Evolutionary conservation across 2,329 filamentous ascomycete species (phyloP).

Genomic region (Colletotrichum scovillei): DNA sequence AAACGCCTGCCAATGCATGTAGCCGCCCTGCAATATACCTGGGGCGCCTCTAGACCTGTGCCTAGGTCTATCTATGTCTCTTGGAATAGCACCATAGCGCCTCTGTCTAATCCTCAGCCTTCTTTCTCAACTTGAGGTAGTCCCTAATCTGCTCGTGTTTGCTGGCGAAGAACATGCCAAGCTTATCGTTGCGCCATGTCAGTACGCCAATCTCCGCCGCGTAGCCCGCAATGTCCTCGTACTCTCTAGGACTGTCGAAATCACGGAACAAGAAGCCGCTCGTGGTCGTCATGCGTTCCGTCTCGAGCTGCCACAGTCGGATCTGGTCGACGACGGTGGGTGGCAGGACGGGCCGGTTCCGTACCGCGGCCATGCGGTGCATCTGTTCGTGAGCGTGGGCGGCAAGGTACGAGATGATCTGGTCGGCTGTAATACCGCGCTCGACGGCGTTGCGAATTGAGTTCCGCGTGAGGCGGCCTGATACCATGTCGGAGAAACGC

Average conservation of each 20-base stretch:
- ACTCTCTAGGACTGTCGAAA: slow-evolving; percentile 79
- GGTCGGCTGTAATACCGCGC: slow-evolving; percentile 92
- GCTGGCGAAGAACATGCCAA: slow-evolving; percentile 90
- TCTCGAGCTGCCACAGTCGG: slow-evolving; percentile 95
- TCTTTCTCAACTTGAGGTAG: slow-evolving; percentile 77
- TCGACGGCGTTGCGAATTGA: slow-evolving; percentile 89
- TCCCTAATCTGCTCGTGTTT: slow-evolving; percentile 89
- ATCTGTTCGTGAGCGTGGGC: slow-evolving; percentile 96
- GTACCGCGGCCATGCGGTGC: slow-evolving; percentile 71
- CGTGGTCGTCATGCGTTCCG: slow-evolving; percentile 89
- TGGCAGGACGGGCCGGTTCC: slow-evolving; percentile 80
- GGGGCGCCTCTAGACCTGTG: not conserved
- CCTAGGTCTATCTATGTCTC: not conserved
- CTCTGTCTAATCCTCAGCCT: slow-evolving; percentile 46
- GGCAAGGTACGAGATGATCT: slow-evolving; percentile 93
- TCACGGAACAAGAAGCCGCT: slow-evolving; percentile 91
- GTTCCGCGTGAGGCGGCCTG: slow-evolving; percentile 88
- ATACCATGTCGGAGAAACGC: slow-evolving; percentile 94
- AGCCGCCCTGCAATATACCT: not conserved
- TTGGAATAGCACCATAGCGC: slow-evolving; percentile 8
- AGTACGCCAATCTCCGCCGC: slow-evolving; percentile 92
- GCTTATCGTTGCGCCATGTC: slow-evolving; percentile 84
- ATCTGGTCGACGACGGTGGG: slow-evolving; percentile 98
- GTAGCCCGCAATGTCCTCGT: slow-evolving; percentile 77
- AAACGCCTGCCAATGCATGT: slow-evolving; percentile 37